These are phyloP conservation scores for Penicillium sp. DNA, from an alignment of 2,329 filamentous ascomycete species.

Conservation along the genomic window DNA sequence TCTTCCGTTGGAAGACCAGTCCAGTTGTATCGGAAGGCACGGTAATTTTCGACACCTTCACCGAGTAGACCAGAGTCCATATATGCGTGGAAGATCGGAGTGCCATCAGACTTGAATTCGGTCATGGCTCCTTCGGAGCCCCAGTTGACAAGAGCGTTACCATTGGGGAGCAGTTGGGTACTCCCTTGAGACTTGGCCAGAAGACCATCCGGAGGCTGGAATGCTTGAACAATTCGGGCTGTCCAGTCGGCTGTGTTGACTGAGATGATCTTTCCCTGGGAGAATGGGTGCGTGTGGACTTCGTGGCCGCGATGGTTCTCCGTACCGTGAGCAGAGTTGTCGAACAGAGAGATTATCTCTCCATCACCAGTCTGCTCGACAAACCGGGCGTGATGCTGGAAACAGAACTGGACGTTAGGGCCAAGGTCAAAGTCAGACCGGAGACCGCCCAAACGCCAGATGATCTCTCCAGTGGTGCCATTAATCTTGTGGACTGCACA, in stretches of 20 bases:
- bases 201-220: conserved; percentile 48
- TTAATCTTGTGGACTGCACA: conserved; percentile 49
- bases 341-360: conserved; percentile 52
- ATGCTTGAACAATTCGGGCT: conserved; percentile 46
- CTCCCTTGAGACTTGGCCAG: conserved; percentile 51
- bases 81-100: conserved; percentile 38
- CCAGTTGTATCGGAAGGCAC: conserved; percentile 40
- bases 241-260: conserved; percentile 44
- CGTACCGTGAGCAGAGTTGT: conserved; percentile 49
- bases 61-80: conserved; percentile 43
- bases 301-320: conserved; percentile 32
- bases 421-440: conserved; percentile 43
- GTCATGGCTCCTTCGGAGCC: conserved; percentile 47
- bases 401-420: conserved; percentile 46
- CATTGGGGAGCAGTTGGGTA: conserved; percentile 52
- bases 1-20: conserved; percentile 35
- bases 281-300: conserved; percentile 40
- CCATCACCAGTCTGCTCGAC: conserved; percentile 44
- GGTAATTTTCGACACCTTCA: conserved; percentile 38
- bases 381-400: conserved; percentile 51
- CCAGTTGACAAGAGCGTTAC: conserved; percentile 56
- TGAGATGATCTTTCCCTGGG: conserved; percentile 44
- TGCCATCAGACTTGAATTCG: conserved; percentile 31
- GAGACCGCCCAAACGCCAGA: conserved; percentile 48
- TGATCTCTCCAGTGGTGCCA: conserved; percentile 44